Evolutionary conservation across 139 green algal species (phyloP).

Genomic region (Micractinium sp.): DNA sequence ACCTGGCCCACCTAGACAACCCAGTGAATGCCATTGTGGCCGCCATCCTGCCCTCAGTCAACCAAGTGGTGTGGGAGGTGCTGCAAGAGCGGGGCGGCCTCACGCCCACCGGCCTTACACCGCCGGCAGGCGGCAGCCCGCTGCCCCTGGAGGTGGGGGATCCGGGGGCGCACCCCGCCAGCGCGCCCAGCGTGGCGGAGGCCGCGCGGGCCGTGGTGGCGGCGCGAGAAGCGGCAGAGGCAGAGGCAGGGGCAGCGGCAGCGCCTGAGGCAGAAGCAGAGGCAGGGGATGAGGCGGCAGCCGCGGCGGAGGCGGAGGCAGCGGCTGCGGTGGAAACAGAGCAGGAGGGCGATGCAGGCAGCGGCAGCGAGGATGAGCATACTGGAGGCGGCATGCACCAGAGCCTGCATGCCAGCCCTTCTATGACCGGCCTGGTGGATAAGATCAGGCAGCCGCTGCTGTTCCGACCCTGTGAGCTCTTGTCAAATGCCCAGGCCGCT

Average conservation of each 20-base stretch:
- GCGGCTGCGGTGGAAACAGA: background rate
- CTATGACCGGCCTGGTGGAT: background rate
- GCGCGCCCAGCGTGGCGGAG: background rate
- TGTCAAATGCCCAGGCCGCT: no score
- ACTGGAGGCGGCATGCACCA: background rate
- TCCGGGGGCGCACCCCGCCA: background rate
- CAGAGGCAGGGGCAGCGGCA: no score
- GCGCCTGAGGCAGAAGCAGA: no score
- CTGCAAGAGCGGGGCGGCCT: no score
- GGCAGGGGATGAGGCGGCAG: no score
- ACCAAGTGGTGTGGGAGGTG: conserved; percentile 3
- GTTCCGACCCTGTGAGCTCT: background rate
- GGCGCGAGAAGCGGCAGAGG: background rate
- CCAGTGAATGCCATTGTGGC: background rate
- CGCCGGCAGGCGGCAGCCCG: no score
- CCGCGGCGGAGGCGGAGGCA: no score
- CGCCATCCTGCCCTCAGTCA: background rate
- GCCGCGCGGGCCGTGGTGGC: background rate
- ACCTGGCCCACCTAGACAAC: background rate
- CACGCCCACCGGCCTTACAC: no score
- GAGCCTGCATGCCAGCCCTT: background rate
- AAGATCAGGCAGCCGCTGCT: background rate
- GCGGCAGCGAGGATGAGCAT: no score
- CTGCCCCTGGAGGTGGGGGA: no score
- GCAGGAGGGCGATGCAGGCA: background rate